Base-by-base conservation (phyloP, 2,329 filamentous ascomycete genomes). In the Epichloe festucae region DNA sequence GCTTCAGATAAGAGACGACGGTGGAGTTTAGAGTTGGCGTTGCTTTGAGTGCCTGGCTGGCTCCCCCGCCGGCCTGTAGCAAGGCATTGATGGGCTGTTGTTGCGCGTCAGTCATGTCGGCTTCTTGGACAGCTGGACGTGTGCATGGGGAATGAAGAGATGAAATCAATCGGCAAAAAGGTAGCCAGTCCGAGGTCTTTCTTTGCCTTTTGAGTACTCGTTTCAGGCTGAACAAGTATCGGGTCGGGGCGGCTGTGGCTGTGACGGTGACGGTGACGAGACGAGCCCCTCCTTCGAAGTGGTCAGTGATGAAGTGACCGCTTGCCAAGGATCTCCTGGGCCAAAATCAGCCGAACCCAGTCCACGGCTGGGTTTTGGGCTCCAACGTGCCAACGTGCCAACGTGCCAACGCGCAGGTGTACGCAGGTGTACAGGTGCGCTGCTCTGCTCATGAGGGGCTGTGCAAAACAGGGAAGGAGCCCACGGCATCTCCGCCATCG, bases 51-150 rank as follows among this genome's bases (percentile, higher is more conserved):
- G 69, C 64, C 42, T 68, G 69, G 56, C 69, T 71, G 34, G 70
- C 68, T 42, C 73, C 74, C 55, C 74, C 75, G 52, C 74, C 75
- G 11, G 73, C 73, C 54, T 74, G 72, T 52, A 64, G 66, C 48
- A 66, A 48, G 31, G 69, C 59, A 54, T 60, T 53, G 53, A 53
- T 49, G 27, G 27, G 42, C 52, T 51, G 50, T 8, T 49, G 36
- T 48, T 10, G 36, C 34, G 31, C 15, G 15, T 50, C 43, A 12
- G 50, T 21, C 55, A 52, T 54, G 49, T 7, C 17, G 19, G 34
- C 7, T 41, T 34, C 17, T 5, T 21, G n/a, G 40, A 31, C 27
- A 27, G 41, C 21, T 19, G 12, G 41, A 23, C 15, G 31, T 21
- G 14, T 50, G 31, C 27, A 11, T 36, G 14, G 15, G 48, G 8